Base-by-base conservation (phyloP, 495 filamentous ascomycete genomes). In the Aspergillus nidulans region DNA sequence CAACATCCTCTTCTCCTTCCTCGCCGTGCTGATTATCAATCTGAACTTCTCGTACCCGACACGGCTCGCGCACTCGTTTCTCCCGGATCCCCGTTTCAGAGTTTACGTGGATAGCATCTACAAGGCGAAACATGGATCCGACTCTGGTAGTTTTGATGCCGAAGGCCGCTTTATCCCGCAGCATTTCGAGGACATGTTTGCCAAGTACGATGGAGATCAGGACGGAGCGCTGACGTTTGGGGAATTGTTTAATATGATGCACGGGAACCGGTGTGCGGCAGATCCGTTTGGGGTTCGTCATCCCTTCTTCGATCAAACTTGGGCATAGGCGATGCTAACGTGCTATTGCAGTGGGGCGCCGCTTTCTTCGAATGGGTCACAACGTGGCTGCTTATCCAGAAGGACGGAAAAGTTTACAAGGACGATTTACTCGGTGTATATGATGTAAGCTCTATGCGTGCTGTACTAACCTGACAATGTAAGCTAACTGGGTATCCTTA, bases 51-150 rank as follows among this genome's bases (percentile, higher is more conserved):
- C 77, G 1, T 85, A 81, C 49, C 75, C 78, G 10, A 80, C 79
- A 7, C 60, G 60, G 24, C 49, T 68, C 34, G 64, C 68, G 45
- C 48, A 59, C 15, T 56, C 52, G 7, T 57, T 55, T 28, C 26
- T 81, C 24, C 72, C 78, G 20, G 75, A 78, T 58, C 69, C 78
- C 34, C 72, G 75, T 24, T 84, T 83, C 65, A 63, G 82, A 7
- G 63, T 84, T 23, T 82, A 75, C 52, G 56, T 77, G 1, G 55
- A 58, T 1, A 66, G 64, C 3, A 76, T 84, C 36, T 77, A 84
- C 64, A 82, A 80, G 63, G 75, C 69, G 40, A 85, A 83, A 54
- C 80, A 83, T 46, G 81, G 81, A n/a, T 77, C 71, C 34, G 81
- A 83, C 53, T 75, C 68, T 16, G 75, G 74, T 6, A 70, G 65